These are phyloP conservation scores for Cucumis hystrix DNA, from an alignment of 306 rosid species.

Conservation along the genomic window DNA sequence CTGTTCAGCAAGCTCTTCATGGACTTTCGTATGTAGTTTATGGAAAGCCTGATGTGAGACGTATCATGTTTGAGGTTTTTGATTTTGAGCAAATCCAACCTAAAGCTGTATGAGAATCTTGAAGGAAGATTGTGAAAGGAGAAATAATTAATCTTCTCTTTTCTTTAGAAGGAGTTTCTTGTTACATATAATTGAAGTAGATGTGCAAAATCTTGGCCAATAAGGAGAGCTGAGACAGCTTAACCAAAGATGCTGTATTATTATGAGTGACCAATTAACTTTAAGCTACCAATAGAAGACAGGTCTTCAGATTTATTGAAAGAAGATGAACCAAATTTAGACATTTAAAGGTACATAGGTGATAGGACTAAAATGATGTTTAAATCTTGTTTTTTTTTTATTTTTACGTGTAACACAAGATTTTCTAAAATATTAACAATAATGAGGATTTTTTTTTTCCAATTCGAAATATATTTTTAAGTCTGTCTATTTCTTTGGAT, in stretches of 20 bases:
- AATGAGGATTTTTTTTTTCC: too few species aligned
- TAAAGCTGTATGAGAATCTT: constrained; percentile 44
- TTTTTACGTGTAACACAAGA: too few species aligned
- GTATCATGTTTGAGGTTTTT: constrained; percentile 84
- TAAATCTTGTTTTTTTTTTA: too few species aligned
- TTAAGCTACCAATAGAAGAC: too few species aligned
- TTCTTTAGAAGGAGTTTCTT: neutral
- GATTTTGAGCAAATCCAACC: constrained; percentile 93
- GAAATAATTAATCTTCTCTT: neutral
- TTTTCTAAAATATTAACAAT: too few species aligned
- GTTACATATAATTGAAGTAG: neutral
- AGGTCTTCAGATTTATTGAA: too few species aligned
- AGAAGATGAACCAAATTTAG: too few species aligned
- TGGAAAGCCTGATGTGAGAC: constrained; percentile 90
- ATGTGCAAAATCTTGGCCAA: neutral
- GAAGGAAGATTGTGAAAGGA: neutral
- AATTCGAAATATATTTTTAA: too few species aligned
- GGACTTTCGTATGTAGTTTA: constrained; percentile 80
- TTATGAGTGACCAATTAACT: neutral
- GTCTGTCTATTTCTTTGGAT: neutral
- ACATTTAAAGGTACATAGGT: too few species aligned
- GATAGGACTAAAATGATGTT: too few species aligned
- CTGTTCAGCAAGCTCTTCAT: constrained; percentile 86
- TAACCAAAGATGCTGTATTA: neutral
- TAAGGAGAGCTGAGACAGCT: neutral